These are phyloP conservation scores for Rhizopogon sp. DNA, from an alignment of 768 basidiomycete species.

Conservation along the genomic window DNA sequence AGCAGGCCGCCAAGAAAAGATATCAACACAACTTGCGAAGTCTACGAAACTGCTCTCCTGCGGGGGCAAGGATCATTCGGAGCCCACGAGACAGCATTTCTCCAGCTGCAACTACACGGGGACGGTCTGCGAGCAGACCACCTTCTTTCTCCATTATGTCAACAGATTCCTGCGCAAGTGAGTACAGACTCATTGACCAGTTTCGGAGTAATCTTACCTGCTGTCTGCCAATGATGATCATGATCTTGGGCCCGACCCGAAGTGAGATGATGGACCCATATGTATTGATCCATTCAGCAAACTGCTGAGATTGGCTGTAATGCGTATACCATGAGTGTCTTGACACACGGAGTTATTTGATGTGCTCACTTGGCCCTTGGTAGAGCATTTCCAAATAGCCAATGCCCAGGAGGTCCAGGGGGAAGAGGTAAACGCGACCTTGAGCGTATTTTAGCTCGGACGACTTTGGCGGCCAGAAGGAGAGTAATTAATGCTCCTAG, in stretches of 20 bases:
- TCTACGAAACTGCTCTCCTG: conserved; percentile 56
- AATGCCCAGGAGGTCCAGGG: conserved; percentile 28
- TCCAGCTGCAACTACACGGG: conserved; percentile 50
- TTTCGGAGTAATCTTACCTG: conserved; percentile 21
- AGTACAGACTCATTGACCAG: not conserved
- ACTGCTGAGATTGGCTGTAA: conserved; percentile 31
- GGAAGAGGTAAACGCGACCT: conserved; percentile 20
- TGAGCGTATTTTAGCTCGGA: conserved; percentile 7
- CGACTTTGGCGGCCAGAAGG: conserved; percentile 6
- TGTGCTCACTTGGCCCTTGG: conserved; percentile 21
- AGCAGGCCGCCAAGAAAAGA: not conserved
- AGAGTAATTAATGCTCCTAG: conserved; percentile 15
- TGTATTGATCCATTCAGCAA: conserved; percentile 53
- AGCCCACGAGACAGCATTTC: conserved; percentile 57
- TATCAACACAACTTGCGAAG: conserved; percentile 43
- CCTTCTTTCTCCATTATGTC: conserved; percentile 68
- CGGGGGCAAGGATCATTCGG: conserved; percentile 49
- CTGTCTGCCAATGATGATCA: conserved; percentile 31
- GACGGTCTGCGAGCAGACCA: conserved; percentile 50
- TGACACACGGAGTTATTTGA: not conserved
- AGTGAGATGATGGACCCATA: conserved; percentile 61
- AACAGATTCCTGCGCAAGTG: conserved; percentile 42
- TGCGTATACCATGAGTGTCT: not conserved
- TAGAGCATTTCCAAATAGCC: conserved; percentile 26
- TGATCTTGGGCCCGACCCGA: conserved; percentile 37